Evolutionary conservation across 2,329 filamentous ascomycete genomes (phyloP).

Genomic region (Aspergillus sp.): DNA sequence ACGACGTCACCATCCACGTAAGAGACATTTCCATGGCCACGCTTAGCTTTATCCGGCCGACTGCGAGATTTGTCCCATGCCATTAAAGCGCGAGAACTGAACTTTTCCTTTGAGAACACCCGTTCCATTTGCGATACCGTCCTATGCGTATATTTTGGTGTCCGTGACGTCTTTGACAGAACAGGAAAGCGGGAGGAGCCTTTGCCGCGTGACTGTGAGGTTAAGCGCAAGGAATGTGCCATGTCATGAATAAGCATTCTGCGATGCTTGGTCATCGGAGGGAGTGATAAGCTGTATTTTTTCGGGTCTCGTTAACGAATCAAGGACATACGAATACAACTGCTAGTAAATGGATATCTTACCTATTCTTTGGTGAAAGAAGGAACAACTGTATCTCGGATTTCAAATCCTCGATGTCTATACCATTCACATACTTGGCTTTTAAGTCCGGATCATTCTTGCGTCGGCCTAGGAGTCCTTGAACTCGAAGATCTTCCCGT

Average conservation of each 20-base stretch:
- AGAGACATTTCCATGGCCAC: constrained; percentile 49
- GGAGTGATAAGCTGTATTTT: constrained; percentile 63
- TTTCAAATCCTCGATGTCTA: constrained; percentile 68
- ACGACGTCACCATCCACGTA: constrained; percentile 87
- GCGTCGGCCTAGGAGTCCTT: constrained; percentile 63
- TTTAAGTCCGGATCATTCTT: constrained; percentile 60
- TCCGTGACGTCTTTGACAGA: constrained; percentile 71
- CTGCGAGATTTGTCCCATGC: constrained; percentile 23
- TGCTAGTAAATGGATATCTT: constrained; percentile 29
- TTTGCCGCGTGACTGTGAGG: constrained; percentile 78
- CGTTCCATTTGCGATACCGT: constrained; percentile 49
- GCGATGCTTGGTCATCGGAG: constrained; percentile 77
- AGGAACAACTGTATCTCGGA: constrained; percentile 73
- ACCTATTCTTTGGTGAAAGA: constrained; percentile 62
- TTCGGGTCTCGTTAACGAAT: constrained; percentile 10
- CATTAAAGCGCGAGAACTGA: constrained; percentile 27
- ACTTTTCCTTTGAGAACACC: constrained; percentile 35
- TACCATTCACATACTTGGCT: constrained; percentile 70
- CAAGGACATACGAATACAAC: neutral
- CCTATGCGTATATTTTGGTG: constrained; percentile 59
- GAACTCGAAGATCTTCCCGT: constrained; percentile 66
- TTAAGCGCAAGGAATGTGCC: constrained; percentile 72
- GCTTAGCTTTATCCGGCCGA: constrained; percentile 25
- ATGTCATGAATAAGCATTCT: constrained; percentile 80
- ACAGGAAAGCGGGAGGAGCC: constrained; percentile 73